These are phyloP conservation scores for Magnolia officinalis DNA, from an alignment of 164 flowering plant genomes.

Conservation along the genomic window DNA sequence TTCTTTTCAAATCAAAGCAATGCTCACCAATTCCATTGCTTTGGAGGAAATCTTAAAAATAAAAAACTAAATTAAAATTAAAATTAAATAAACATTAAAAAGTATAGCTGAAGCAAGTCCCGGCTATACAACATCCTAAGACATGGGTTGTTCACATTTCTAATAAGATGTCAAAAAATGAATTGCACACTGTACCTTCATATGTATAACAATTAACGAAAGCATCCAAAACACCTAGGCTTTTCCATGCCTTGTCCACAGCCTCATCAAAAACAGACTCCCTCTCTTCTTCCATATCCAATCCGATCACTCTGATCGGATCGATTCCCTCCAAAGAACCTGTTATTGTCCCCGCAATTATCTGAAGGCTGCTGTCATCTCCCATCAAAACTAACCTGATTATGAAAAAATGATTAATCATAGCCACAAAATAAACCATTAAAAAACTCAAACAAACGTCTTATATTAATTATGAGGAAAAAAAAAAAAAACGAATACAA, in stretches of 20 bases:
- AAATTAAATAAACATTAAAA: too few species aligned
- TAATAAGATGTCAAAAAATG: neutral
- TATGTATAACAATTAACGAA: conserved; percentile 62
- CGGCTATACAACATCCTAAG: too few species aligned
- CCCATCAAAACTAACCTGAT: conserved; percentile 85
- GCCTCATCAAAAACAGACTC: conserved; percentile 56
- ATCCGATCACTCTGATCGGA: conserved; percentile 57
- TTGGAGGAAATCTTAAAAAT: too few species aligned
- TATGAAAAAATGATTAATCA: neutral
- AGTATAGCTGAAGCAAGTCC: too few species aligned
- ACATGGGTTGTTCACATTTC: too few species aligned
- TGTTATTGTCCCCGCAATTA: conserved; percentile 35
- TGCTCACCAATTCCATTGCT: too few species aligned
- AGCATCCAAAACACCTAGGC: conserved; percentile 68
- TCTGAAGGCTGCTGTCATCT: conserved; percentile 39
- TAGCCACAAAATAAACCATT: neutral
- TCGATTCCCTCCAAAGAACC: conserved; percentile 28
- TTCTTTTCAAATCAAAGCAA: too few species aligned
- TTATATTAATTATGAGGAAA: neutral
- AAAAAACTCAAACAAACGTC: neutral
- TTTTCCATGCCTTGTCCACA: conserved; percentile 48
- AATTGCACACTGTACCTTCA: conserved; percentile 49
- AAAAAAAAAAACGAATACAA: neutral
- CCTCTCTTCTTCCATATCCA: conserved; percentile 69
- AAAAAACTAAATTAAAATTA: too few species aligned